These are phyloP conservation scores for Elsinoe australis DNA, from an alignment of 2,329 filamentous ascomycete species.

Conservation along the genomic window DNA sequence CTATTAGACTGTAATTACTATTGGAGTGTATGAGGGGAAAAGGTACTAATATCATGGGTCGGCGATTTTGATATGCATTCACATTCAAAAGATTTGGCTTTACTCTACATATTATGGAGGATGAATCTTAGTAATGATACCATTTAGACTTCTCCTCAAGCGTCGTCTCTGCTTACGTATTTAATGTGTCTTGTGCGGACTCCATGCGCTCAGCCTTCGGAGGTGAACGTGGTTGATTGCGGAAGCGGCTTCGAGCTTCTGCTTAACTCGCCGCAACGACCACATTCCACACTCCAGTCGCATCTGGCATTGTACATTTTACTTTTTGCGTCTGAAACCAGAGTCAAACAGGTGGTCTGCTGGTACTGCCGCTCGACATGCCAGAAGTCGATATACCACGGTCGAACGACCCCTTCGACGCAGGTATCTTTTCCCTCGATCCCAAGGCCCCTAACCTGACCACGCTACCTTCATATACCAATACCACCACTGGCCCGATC, in stretches of 20 bases:
- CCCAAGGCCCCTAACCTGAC: too few relatives aligned
- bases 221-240: too few relatives aligned
- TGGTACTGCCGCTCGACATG: neutral
- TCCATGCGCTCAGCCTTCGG: neutral
- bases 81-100: slow-evolving; percentile 5
- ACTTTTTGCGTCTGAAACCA: too few relatives aligned
- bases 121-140: slow-evolving; percentile 16
- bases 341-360: too few relatives aligned
- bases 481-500: too few relatives aligned
- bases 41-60: neutral
- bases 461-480: neutral
- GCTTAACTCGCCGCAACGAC: too few relatives aligned
- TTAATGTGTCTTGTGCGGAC: too few relatives aligned
- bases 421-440: slow-evolving; percentile 11
- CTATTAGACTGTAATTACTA: slow-evolving; percentile 14
- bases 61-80: slow-evolving; percentile 3
- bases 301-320: too few relatives aligned
- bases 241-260: too few relatives aligned
- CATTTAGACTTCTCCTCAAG: slow-evolving; percentile 1
- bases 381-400: neutral
- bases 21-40: neutral
- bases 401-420: slow-evolving; percentile 15
- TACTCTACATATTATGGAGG: slow-evolving; percentile 1
- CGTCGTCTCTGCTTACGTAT: too few relatives aligned
- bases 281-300: too few relatives aligned